These are phyloP conservation scores for Cantharellus anzutake DNA, from an alignment of 768 basidiomycete genomes.

Conservation along the genomic window DNA sequence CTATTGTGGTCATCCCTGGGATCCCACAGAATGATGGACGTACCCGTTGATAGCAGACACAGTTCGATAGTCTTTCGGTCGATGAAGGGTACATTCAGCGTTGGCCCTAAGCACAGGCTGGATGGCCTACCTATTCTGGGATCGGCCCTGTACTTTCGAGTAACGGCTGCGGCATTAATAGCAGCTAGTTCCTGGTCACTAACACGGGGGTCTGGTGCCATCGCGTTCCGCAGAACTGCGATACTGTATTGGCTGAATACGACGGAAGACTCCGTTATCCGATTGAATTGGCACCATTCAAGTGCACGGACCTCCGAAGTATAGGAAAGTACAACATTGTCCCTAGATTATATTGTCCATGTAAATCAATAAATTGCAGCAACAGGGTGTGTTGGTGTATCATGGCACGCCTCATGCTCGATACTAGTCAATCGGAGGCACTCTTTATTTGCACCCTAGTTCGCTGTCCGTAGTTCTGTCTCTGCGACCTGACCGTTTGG, in stretches of 20 bases:
- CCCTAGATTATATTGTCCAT: no score
- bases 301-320: no score
- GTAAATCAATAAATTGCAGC: no score
- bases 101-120: conserved; percentile 3
- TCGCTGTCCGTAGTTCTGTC: no score
- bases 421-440: no score
- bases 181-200: conserved; percentile 48
- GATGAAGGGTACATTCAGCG: conserved; percentile 5
- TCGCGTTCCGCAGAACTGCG: neutral
- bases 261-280: no score
- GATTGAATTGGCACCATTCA: no score
- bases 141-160: conserved; percentile 70
- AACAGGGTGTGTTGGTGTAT: no score
- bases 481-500: no score
- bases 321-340: no score
- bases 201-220: conserved; percentile 4
- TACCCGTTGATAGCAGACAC: conserved; percentile 97
- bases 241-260: neutral
- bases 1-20: neutral
- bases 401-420: no score
- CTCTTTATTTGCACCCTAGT: no score
- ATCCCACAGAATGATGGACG: conserved; percentile 13
- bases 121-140: conserved; percentile 59
- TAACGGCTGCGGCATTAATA: conserved; percentile 78
- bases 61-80: conserved; percentile 70